Percentiles rank a stretch among this genome's conserved stretches.
These are phyloP conservation scores for Handroanthus guayacan DNA, from an alignment of 257 asterid genomes.

Conservation along the genomic window DNA sequence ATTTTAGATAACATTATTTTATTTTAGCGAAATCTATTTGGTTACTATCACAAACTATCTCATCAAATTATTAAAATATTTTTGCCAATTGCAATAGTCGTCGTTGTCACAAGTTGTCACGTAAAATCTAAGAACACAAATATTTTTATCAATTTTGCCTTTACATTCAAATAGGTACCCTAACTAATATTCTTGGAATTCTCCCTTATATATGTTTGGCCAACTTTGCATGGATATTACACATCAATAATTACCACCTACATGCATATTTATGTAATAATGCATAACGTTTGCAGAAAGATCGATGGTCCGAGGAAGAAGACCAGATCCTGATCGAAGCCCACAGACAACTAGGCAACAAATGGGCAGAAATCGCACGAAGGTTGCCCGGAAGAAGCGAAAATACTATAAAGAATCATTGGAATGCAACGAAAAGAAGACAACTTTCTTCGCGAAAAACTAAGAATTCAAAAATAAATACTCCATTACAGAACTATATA, in stretches of 20 bases:
- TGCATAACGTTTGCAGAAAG: slow-evolving; percentile 50
- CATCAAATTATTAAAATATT: too few species aligned
- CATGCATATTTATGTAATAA: not conserved
- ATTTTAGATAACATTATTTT: too few species aligned
- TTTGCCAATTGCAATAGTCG: too few species aligned
- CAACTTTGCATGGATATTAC: slow-evolving; percentile 19
- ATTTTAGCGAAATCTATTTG: too few species aligned
- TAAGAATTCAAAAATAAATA: slow-evolving; percentile 14
- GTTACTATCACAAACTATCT: too few species aligned
- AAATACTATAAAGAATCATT: slow-evolving; percentile 69
- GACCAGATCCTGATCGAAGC: slow-evolving; percentile 55
- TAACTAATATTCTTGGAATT: not conserved
- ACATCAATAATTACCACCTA: too few species aligned
- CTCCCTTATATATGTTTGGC: not conserved
- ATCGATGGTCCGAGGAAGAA: slow-evolving; percentile 72
- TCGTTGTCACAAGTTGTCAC: too few species aligned
- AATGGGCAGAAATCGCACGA: slow-evolving; percentile 69
- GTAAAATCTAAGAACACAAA: too few species aligned
- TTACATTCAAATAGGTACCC: not conserved
- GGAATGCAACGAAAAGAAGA: slow-evolving; percentile 69
- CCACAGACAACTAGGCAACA: slow-evolving; percentile 58
- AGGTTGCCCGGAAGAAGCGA: slow-evolving; percentile 72
- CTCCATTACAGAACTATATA: slow-evolving; percentile 62
- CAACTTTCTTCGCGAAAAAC: slow-evolving; percentile 45
- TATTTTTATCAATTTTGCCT: too few species aligned